Percentiles rank a stretch among this genome's conserved stretches.
Evolutionary conservation across 805 yeast species (phyloP).

Genomic region (Hanseniaspora nectarophila): DNA sequence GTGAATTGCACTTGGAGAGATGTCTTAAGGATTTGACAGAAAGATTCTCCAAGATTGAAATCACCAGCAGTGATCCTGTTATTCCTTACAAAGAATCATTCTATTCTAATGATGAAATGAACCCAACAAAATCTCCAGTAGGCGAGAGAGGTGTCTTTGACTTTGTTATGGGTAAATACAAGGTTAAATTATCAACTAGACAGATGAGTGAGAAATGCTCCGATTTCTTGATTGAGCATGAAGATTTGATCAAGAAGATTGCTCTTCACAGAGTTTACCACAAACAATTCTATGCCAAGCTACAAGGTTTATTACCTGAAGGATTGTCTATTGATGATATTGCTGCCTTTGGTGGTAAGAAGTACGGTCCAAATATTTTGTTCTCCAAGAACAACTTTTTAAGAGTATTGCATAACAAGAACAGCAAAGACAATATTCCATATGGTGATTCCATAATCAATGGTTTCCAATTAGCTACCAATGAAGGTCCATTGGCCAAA

Average conservation of each 20-base stretch:
- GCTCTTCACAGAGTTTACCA: slow-evolving; percentile 5
- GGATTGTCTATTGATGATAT: slow-evolving; percentile 32
- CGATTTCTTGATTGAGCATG: slow-evolving; percentile 38
- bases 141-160: slow-evolving; percentile 41
- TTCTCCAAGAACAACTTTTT: slow-evolving; percentile 32
- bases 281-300: slow-evolving; percentile 26
- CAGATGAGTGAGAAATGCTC: slow-evolving; percentile 47
- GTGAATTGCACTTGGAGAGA: slow-evolving; percentile 89
- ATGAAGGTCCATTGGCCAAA: slow-evolving; percentile 77
- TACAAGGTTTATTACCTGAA: slow-evolving; percentile 27
- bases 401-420: slow-evolving; percentile 26
- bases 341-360: slow-evolving; percentile 63
- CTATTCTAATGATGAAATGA: slow-evolving; percentile 39
- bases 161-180: slow-evolving; percentile 40
- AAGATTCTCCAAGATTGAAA: slow-evolving; percentile 83
- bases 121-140: slow-evolving; percentile 36
- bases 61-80: slow-evolving; percentile 77
- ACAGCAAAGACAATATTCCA: slow-evolving; percentile 23
- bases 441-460: slow-evolving; percentile 56
- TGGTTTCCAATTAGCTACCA: slow-evolving; percentile 74
- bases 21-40: slow-evolving; percentile 83
- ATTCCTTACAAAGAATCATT: slow-evolving; percentile 90
- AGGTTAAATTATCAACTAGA: slow-evolving; percentile 32
- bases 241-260: slow-evolving; percentile 32
- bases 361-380: slow-evolving; percentile 63